Conservation (phyloP, 139 green algal genomes). For the Picochlorum sp. region DNA sequence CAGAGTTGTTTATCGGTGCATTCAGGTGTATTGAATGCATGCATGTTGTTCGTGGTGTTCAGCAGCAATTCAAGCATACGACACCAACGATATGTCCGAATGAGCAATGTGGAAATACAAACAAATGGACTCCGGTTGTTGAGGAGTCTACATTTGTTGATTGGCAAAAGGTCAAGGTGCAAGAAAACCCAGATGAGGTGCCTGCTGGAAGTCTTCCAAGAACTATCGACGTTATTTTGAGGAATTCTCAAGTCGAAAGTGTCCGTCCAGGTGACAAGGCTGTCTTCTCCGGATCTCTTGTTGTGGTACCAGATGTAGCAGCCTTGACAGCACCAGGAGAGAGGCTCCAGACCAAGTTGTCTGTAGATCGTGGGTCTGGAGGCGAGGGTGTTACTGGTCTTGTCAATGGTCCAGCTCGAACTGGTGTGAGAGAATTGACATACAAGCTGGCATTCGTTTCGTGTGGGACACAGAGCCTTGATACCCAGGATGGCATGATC, state of each 20-base stretch:
- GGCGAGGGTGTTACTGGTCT: slow-evolving; percentile 64
- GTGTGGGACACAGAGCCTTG: slow-evolving; percentile 45
- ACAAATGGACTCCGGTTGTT: slow-evolving; percentile 66
- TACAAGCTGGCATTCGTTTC: slow-evolving; percentile 89
- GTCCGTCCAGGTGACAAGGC: slow-evolving; percentile 91
- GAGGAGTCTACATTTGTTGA: slow-evolving; percentile 93
- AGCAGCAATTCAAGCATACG: slow-evolving; percentile 98
- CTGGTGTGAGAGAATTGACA: slow-evolving; percentile 82
- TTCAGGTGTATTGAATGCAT: slow-evolving; percentile 88
- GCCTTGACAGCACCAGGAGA: slow-evolving; percentile 54
- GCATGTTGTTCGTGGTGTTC: slow-evolving; percentile 54
- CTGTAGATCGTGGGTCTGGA: slow-evolving; percentile 11
- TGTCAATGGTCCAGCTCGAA: slow-evolving; percentile 29
- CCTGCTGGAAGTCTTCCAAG: slow-evolving; percentile 87
- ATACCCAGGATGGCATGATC: slow-evolving; percentile 52
- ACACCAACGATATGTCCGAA: slow-evolving; percentile 81
- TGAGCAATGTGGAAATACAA: slow-evolving; percentile 80
- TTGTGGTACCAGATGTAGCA: slow-evolving; percentile 89
- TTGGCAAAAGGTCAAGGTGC: slow-evolving; percentile 94
- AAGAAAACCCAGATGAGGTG: slow-evolving; percentile 91
- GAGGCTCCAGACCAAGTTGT: slow-evolving; percentile 26
- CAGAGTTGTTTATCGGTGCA: slow-evolving; percentile 84
- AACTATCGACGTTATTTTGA: slow-evolving; percentile 92
- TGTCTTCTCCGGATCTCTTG: slow-evolving; percentile 83
- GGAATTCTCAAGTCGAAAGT: slow-evolving; percentile 84